A percentile compares a stretch with the other conserved stretches of the same genome.
These are phyloP conservation scores for Rostrohypoxylon terebratum DNA, from an alignment of 495 filamentous ascomycete genomes.

Conservation along the genomic window DNA sequence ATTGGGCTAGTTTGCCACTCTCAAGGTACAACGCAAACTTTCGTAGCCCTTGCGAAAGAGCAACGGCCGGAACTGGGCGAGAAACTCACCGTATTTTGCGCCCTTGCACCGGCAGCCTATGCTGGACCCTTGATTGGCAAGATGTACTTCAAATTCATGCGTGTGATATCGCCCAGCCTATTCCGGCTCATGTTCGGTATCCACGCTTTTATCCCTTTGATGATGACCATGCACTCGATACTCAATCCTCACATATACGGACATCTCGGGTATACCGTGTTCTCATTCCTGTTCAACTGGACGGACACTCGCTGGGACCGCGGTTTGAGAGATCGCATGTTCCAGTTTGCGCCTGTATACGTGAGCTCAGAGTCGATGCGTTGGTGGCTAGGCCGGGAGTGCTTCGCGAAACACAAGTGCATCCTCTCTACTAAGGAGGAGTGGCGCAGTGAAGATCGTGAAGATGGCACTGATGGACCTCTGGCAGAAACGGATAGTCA, in stretches of 20 bases:
- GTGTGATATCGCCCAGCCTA: slow-evolving; percentile 75
- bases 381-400: slow-evolving; percentile 94
- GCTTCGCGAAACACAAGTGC: slow-evolving; percentile 92
- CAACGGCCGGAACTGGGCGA: slow-evolving; percentile 89
- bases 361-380: slow-evolving; percentile 91
- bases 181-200: slow-evolving; percentile 92
- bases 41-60: slow-evolving; percentile 90
- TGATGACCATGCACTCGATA: slow-evolving; percentile 83
- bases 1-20: slow-evolving; percentile 87
- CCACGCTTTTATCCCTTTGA: slow-evolving; percentile 93
- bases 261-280: slow-evolving; percentile 88
- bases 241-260: slow-evolving; percentile 79
- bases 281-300: slow-evolving; percentile 92
- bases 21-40: slow-evolving; percentile 91
- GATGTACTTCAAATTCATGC: slow-evolving; percentile 94
- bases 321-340: slow-evolving; percentile 82
- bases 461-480: slow-evolving; percentile 60
- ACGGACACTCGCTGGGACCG: slow-evolving; percentile 87
- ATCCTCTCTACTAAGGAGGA: slow-evolving; percentile 84
- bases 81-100: slow-evolving; percentile 91
- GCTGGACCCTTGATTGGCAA: slow-evolving; percentile 88
- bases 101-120: slow-evolving; percentile 90
- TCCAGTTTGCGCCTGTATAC: slow-evolving; percentile 92
- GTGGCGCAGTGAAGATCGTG: slow-evolving; percentile 69
- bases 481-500: slow-evolving; percentile 35